phyloP scores from a whole-genome alignment of 1,284 basidiomycete species.

The Moniliophthora roreri region DNA sequence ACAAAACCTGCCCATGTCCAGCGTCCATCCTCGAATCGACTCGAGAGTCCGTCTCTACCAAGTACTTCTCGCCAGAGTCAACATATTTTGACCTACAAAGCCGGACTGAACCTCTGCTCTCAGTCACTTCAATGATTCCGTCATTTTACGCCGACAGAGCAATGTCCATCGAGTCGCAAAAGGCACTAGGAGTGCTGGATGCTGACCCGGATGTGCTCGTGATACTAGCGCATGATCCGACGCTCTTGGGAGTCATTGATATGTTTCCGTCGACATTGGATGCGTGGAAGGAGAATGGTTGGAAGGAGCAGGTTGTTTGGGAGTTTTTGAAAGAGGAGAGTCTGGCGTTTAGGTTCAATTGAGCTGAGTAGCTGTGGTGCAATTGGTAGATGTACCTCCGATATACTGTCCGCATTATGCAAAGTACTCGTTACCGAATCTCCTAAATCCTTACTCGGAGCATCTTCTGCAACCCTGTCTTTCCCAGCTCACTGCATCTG shows the following conservation, averaged over 20 bases:
- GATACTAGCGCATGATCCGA: slow-evolving; percentile 21
- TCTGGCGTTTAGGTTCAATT: slow-evolving; percentile 13
- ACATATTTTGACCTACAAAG: slow-evolving; percentile 12
- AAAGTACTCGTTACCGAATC: too few relatives aligned
- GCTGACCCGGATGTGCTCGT: slow-evolving; percentile 21
- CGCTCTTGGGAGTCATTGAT: slow-evolving; percentile 13
- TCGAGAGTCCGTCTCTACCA: slow-evolving; percentile 11
- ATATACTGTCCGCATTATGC: too few relatives aligned
- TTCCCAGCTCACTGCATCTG: too few relatives aligned
- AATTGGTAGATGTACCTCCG: too few relatives aligned
- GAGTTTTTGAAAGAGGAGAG: slow-evolving; percentile 21
- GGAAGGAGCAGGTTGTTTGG: slow-evolving; percentile 22
- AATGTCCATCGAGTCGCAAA: not conserved
- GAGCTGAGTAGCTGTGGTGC: too few relatives aligned
- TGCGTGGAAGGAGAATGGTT: slow-evolving; percentile 22
- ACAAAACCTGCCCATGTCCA: slow-evolving; percentile 17
- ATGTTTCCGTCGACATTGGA: slow-evolving; percentile 18
- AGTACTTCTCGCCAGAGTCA: slow-evolving; percentile 11
- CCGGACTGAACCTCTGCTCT: slow-evolving; percentile 17
- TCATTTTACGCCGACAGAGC: slow-evolving; percentile 6
- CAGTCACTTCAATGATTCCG: not conserved
- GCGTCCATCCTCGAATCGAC: slow-evolving; percentile 13
- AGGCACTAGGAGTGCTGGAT: slow-evolving; percentile 19
- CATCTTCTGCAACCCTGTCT: too few relatives aligned
- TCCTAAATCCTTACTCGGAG: too few relatives aligned